Conservation (phyloP, 148 eudicot genomes). For the Silene latifolia region DNA sequence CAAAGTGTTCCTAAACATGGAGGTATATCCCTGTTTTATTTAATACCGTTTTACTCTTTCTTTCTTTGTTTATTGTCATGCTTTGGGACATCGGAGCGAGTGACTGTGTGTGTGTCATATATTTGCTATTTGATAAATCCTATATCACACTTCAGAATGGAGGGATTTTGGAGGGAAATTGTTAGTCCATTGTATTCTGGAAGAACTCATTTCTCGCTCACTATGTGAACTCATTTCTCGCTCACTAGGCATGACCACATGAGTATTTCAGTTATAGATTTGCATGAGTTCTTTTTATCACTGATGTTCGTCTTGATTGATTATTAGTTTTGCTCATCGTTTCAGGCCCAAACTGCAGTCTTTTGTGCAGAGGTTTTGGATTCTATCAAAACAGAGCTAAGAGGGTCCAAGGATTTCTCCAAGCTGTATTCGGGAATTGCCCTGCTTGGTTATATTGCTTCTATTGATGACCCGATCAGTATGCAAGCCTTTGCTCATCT, state of each 20-base stretch:
- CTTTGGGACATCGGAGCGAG: not conserved
- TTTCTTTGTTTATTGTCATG: not conserved
- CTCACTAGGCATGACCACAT: too few relatives aligned
- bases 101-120: not conserved
- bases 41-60: constrained; percentile 1
- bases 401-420: constrained; percentile 78
- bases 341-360: constrained; percentile 59
- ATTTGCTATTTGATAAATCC: not conserved
- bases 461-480: constrained; percentile 56
- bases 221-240: not conserved
- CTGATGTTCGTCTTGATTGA: constrained; percentile 15
- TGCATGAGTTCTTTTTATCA: constrained; percentile 5
- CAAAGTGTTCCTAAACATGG: constrained; percentile 72
- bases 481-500: constrained; percentile 68
- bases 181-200: not conserved
- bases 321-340: constrained; percentile 17
- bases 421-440: constrained; percentile 91
- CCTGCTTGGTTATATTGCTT: constrained; percentile 83
- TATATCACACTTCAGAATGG: not conserved
- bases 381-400: constrained; percentile 64
- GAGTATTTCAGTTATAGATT: not conserved
- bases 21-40: constrained; percentile 46
- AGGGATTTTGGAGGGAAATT: too few relatives aligned
- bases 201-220: not conserved
- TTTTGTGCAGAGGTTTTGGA: constrained; percentile 73